Conservation (phyloP, 228 moss, liverwort and hornwort genomes). For the Sphagnum magellanicum region DNA sequence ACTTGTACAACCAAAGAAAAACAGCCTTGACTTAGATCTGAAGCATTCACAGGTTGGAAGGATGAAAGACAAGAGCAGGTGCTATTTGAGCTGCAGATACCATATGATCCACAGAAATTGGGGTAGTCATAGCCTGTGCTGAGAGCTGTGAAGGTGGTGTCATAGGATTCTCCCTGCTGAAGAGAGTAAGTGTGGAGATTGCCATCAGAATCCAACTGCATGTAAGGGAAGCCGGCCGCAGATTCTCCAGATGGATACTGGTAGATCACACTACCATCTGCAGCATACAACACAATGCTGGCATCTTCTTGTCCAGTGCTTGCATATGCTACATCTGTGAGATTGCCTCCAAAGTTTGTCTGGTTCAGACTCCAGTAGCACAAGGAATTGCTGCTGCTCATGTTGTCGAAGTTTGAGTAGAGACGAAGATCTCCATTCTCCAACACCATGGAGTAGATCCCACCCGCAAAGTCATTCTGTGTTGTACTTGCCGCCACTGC, state of each 20-base stretch:
- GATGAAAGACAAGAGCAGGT: slow-evolving; percentile 1
- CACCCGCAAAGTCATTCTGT: neutral
- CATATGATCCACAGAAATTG: slow-evolving; percentile 4
- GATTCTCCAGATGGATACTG: neutral
- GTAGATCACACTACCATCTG: neutral
- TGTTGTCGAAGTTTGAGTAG: neutral
- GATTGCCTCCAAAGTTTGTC: neutral
- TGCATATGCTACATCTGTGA: slow-evolving; percentile 5
- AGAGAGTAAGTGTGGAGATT: slow-evolving; percentile 1
- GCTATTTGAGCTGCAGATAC: neutral
- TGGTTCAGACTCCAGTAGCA: slow-evolving; percentile 5
- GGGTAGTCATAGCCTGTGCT: neutral
- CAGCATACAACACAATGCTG: neutral
- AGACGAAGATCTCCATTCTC: slow-evolving; percentile 4
- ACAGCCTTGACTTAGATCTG: slow-evolving; percentile 3
- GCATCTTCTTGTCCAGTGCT: neutral
- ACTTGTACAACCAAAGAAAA: neutral
- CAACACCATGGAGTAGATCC: slow-evolving; percentile 3
- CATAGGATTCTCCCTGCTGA: neutral
- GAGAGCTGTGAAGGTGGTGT: neutral
- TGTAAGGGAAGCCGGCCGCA: neutral
- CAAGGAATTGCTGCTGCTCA: neutral
- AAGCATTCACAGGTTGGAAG: slow-evolving; percentile 2
- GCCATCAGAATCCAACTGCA: neutral
- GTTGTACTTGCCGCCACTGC: neutral